Evolutionary conservation across 2,329 filamentous ascomycete genomes (phyloP).

Genomic region (Microdochium nivale): DNA sequence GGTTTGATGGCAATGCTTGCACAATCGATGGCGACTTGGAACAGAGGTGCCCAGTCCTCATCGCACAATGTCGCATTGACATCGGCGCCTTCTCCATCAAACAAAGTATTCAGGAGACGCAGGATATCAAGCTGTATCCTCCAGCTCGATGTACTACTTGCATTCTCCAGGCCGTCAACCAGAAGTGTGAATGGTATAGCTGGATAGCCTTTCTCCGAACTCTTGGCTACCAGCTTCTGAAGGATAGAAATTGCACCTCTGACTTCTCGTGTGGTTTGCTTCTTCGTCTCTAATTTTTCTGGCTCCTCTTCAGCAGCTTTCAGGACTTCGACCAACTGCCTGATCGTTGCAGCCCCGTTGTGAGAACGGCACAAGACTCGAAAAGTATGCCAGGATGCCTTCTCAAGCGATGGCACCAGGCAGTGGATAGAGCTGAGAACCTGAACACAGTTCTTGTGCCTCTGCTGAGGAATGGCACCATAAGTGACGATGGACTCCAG

Average conservation of each 20-base stretch:
- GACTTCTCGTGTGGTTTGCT: conserved; percentile 45
- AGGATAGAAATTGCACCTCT: conserved; percentile 56
- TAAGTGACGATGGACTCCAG: conserved; percentile 66
- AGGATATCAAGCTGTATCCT: conserved; percentile 39
- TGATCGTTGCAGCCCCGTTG: conserved; percentile 60
- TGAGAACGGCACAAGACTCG: conserved; percentile 66
- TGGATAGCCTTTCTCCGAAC: conserved; percentile 51
- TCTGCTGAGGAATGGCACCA: conserved; percentile 55
- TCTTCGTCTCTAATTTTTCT: conserved; percentile 36
- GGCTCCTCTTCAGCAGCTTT: conserved; percentile 36
- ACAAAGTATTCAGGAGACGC: conserved; percentile 46
- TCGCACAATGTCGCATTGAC: conserved; percentile 50
- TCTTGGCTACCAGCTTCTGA: conserved; percentile 53
- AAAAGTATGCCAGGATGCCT: conserved; percentile 61
- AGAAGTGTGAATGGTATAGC: conserved; percentile 49
- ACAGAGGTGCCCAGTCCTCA: conserved; percentile 56
- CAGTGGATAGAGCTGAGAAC: conserved; percentile 66
- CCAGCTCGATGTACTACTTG: conserved; percentile 34
- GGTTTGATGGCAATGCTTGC: conserved; percentile 23
- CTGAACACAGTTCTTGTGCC: conserved; percentile 58
- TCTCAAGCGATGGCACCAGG: conserved; percentile 50
- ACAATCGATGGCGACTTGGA: conserved; percentile 52
- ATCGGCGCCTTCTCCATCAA: conserved; percentile 40
- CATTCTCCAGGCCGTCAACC: conserved; percentile 46
- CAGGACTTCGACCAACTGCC: conserved; percentile 55